Evolutionary conservation across 2,329 filamentous ascomycete genomes (phyloP).

Genomic region (Phaeosphaeriaceae sp.): DNA sequence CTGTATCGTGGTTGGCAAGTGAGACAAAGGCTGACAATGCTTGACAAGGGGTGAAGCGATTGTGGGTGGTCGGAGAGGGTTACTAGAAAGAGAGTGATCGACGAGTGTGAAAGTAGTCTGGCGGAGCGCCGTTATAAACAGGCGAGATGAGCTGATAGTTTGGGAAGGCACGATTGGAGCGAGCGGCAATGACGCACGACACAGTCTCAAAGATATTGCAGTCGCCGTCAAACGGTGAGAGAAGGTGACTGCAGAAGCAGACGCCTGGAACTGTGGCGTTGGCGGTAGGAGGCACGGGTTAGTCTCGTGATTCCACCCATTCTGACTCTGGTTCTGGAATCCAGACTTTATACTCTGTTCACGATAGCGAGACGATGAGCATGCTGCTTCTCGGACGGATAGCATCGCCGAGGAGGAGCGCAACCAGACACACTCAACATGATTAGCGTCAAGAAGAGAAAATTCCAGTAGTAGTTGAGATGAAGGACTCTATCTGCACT

Average conservation of each 20-base stretch:
- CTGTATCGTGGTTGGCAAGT: slow-evolving; percentile 18
- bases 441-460: neutral
- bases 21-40: slow-evolving; percentile 27
- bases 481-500: neutral
- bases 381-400: neutral
- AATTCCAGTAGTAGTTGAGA: neutral
- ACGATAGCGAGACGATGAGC: neutral
- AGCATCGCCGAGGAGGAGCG: neutral
- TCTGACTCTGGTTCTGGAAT: neutral
- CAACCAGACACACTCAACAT: neutral
- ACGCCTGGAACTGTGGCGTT: neutral
- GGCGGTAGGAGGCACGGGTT: neutral
- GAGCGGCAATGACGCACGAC: neutral
- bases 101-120: slow-evolving; percentile 11
- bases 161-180: neutral
- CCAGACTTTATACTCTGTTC: neutral
- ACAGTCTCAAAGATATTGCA: neutral
- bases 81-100: slow-evolving; percentile 13
- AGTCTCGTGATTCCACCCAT: neutral
- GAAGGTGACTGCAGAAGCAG: neutral
- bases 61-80: slow-evolving; percentile 33
- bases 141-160: slow-evolving; percentile 6
- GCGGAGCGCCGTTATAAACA: slow-evolving; percentile 8
- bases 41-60: slow-evolving; percentile 32
- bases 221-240: neutral